Percentiles rank a stretch among this genome's conserved stretches.
Conservation (phyloP, 139 green algal species). For the Closterium sp. region DNA sequence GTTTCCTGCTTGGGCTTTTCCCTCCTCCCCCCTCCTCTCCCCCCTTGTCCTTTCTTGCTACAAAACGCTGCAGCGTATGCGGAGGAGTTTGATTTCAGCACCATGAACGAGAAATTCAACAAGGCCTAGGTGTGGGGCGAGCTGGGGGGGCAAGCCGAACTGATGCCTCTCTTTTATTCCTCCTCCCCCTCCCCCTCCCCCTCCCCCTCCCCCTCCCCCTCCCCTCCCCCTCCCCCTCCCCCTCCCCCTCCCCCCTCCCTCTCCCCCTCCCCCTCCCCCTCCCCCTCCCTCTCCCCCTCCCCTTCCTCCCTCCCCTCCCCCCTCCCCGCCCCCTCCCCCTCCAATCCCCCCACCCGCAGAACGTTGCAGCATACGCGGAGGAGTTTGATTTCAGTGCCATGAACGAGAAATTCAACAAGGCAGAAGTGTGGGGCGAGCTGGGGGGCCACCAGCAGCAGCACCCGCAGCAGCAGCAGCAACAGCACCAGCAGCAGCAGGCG, state of each 20-base stretch:
- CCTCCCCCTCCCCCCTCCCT: neutral
- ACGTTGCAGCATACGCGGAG: conserved; percentile 18
- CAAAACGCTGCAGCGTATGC: neutral
- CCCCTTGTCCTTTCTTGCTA: too few species aligned
- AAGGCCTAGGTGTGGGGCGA: conserved; percentile 52
- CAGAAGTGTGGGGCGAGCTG: conserved; percentile 45
- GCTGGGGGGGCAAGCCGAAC: neutral
- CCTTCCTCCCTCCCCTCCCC: neutral
- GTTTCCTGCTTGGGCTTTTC: too few species aligned
- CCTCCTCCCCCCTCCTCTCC: too few species aligned
- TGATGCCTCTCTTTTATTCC: too few species aligned
- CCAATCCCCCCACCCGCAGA: neutral
- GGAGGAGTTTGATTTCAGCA: conserved; percentile 55
- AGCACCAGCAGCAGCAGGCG: neutral
- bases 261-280: neutral
- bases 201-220: neutral
- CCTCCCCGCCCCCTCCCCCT: too few species aligned
- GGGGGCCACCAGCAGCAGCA: conserved; percentile 15
- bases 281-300: neutral
- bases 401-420: conserved; percentile 59
- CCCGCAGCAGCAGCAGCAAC: neutral
- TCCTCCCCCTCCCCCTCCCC: neutral
- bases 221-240: neutral
- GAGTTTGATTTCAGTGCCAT: conserved; percentile 57
- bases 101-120: conserved; percentile 54